Evolutionary conservation across 1,139 yeast genomes (phyloP).

Genomic region (Blastobotrys ciferrii): DNA sequence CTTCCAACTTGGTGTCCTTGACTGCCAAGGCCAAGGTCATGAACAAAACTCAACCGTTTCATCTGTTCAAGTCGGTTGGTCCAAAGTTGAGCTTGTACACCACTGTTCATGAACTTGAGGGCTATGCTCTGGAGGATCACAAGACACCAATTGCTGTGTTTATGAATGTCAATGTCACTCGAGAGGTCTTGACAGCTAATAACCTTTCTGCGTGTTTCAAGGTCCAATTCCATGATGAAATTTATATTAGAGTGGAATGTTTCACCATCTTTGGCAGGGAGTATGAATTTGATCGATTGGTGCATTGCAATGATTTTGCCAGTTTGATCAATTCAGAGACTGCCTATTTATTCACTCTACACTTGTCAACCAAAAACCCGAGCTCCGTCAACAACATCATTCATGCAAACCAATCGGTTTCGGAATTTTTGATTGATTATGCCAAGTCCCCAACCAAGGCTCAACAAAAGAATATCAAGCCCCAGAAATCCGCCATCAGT

Average conservation of each 20-base stretch:
- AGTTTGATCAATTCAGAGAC: conserved; percentile 33
- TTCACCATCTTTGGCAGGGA: conserved; percentile 28
- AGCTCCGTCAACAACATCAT: conserved; percentile 28
- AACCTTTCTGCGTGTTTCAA: conserved; percentile 49
- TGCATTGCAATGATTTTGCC: conserved; percentile 29
- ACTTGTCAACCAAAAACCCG: conserved; percentile 33
- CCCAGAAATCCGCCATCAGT: background rate
- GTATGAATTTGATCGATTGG: conserved; percentile 30
- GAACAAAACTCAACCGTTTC: conserved; percentile 81
- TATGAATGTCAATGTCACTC: conserved; percentile 50
- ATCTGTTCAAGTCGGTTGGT: conserved; percentile 55
- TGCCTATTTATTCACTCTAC: conserved; percentile 35
- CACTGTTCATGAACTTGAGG: conserved; percentile 71
- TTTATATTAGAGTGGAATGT: conserved; percentile 28
- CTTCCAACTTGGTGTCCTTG: conserved; percentile 56
- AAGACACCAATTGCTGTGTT: conserved; percentile 60
- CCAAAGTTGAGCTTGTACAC: conserved; percentile 57
- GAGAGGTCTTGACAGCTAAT: conserved; percentile 38
- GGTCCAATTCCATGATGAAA: conserved; percentile 38
- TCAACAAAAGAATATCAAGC: background rate
- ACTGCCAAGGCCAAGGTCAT: conserved; percentile 75
- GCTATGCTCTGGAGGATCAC: conserved; percentile 54
- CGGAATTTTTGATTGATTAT: conserved; percentile 30
- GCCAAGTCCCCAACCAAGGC: conserved; percentile 20
- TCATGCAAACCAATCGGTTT: conserved; percentile 27